These are phyloP conservation scores for Serendipita vermifera DNA, from an alignment of 768 basidiomycete genomes.

Conservation along the genomic window DNA sequence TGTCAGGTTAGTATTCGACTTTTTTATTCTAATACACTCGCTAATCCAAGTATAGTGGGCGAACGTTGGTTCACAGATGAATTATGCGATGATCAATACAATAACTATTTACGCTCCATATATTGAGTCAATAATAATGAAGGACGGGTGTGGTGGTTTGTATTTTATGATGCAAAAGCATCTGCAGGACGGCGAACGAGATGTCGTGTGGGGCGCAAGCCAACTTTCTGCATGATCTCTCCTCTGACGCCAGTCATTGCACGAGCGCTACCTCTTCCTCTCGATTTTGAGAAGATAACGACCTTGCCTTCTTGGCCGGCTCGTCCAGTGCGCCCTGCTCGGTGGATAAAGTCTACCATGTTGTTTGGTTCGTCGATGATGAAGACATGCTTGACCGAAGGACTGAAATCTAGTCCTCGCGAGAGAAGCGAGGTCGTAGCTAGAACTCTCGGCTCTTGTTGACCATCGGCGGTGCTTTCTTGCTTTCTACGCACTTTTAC, in stretches of 20 bases:
- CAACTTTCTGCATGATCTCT: background rate
- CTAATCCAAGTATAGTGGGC: slow-evolving; percentile 14
- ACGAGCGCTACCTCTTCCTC: background rate
- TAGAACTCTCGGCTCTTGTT: slow-evolving; percentile 45
- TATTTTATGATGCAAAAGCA: background rate
- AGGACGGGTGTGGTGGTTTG: background rate
- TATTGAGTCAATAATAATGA: background rate
- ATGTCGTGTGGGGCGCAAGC: background rate
- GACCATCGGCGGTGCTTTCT: slow-evolving; percentile 20
- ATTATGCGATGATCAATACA: background rate
- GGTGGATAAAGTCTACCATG: slow-evolving; percentile 84
- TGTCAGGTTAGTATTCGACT: slow-evolving; percentile 48
- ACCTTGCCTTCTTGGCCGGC: slow-evolving; percentile 31
- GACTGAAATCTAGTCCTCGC: slow-evolving; percentile 77
- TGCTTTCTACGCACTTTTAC: background rate
- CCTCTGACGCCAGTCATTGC: background rate
- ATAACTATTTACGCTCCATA: background rate
- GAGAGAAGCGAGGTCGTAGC: slow-evolving; percentile 86
- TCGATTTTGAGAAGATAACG: slow-evolving; percentile 3
- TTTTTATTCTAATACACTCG: background rate
- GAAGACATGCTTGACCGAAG: slow-evolving; percentile 67
- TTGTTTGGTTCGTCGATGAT: slow-evolving; percentile 81
- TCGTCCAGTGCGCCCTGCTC: slow-evolving; percentile 72
- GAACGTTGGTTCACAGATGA: slow-evolving; percentile 18
- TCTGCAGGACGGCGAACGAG: slow-evolving; percentile 1